Conservation (phyloP, 2,329 filamentous ascomycete genomes). For the Cladosporium velox region DNA sequence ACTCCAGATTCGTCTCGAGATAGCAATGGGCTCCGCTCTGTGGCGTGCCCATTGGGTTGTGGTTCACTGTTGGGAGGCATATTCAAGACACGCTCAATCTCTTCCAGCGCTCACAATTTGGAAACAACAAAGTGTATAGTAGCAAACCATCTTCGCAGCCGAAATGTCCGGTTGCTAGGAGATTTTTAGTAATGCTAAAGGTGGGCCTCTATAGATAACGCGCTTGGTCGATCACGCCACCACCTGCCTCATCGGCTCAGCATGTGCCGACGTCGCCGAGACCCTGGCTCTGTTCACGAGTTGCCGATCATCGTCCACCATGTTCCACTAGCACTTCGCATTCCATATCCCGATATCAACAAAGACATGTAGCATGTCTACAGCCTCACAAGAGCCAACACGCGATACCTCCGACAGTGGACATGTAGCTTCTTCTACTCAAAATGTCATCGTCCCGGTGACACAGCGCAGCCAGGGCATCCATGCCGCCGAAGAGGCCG, state of each 20-base stretch:
- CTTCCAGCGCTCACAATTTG: not conserved
- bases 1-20: not conserved
- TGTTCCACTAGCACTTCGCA: not conserved
- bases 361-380: conserved; percentile 21
- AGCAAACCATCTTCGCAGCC: not conserved
- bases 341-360: conserved; percentile 7
- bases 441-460: conserved; percentile 8
- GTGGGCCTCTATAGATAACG: conserved; percentile 15
- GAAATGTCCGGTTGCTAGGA: not conserved
- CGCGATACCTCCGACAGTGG: not conserved
- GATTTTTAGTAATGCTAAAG: conserved; percentile 1
- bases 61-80: not conserved
- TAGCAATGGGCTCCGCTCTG: conserved; percentile 13
- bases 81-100: not conserved
- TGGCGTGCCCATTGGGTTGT: not conserved
- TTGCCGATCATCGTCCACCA: conserved; percentile 2
- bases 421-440: not conserved
- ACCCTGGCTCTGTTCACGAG: not conserved
- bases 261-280: conserved; percentile 10
- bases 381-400: conserved; percentile 8
- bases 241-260: conserved; percentile 10
- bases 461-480: conserved; percentile 4
- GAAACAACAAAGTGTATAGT: not conserved
- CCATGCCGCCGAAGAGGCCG: conserved; percentile 8
- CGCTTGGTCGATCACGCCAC: conserved; percentile 9